Conservation (phyloP, 352 stramenopile genomes). For the Phytophthora crassamura region DNA sequence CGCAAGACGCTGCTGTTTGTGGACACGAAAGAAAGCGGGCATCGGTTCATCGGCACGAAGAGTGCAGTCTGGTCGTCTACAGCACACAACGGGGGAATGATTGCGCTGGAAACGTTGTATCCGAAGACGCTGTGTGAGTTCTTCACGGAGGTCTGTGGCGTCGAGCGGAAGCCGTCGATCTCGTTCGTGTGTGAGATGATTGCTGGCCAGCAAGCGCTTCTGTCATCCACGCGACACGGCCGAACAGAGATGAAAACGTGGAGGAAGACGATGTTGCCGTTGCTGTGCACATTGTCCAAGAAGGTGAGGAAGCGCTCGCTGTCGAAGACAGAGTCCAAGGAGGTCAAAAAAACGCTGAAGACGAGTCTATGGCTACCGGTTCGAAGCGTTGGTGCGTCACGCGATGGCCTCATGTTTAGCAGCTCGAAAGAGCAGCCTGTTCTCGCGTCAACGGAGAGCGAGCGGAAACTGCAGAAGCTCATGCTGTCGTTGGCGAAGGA, state of each 20-base stretch:
- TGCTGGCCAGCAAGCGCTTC: constrained; percentile 4
- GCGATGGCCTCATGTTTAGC: constrained; percentile 28
- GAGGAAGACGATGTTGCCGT: constrained; percentile 47
- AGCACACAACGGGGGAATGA: constrained; percentile 35
- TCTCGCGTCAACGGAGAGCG: constrained; percentile 35
- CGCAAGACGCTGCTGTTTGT: constrained; percentile 39
- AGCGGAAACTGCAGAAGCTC: constrained; percentile 52
- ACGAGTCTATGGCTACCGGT: constrained; percentile 44
- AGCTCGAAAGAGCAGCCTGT: constrained; percentile 42
- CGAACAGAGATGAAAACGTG: constrained; percentile 33
- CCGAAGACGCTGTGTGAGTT: constrained; percentile 58
- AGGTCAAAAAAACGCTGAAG: constrained; percentile 58
- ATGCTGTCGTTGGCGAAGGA: constrained; percentile 37
- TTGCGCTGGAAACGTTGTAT: constrained; percentile 61
- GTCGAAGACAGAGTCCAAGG: constrained; percentile 45
- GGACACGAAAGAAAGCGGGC: background rate
- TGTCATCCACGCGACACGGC: constrained; percentile 1
- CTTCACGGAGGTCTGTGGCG: constrained; percentile 69
- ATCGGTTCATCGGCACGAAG: constrained; percentile 34
- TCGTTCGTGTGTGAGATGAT: constrained; percentile 52
- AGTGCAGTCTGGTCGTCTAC: constrained; percentile 56
- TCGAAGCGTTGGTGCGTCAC: constrained; percentile 14
- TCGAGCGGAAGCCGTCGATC: constrained; percentile 68
- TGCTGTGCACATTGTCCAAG: constrained; percentile 52
- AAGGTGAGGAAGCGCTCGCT: constrained; percentile 52